Conservation (phyloP, 1,284 basidiomycete genomes). For the Schizophyllum commune region DNA sequence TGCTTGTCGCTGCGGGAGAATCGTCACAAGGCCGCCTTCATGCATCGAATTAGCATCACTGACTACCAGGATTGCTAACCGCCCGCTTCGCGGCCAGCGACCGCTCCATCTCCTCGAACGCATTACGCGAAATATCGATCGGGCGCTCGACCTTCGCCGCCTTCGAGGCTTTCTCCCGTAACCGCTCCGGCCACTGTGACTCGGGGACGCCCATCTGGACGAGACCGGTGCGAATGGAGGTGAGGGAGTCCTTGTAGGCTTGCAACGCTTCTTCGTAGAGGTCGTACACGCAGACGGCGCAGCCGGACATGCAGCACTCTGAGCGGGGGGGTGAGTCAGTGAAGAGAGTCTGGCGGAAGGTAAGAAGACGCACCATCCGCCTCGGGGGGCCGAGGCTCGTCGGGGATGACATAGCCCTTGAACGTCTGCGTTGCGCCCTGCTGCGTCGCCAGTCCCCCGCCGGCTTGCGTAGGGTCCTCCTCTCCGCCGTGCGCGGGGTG, state of each 20-base stretch:
- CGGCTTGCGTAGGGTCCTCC: background rate
- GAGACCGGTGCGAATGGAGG: slow-evolving; percentile 44
- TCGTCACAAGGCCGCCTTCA: background rate
- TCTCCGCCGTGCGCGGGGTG: too few relatives aligned
- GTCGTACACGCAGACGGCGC: slow-evolving; percentile 84
- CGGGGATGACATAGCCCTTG: slow-evolving; percentile 50
- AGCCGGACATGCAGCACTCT: slow-evolving; percentile 94
- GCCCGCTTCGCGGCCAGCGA: slow-evolving; percentile 38
- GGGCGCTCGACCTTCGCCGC: slow-evolving; percentile 10
- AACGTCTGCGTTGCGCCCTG: slow-evolving; percentile 27
- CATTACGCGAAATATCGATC: slow-evolving; percentile 34
- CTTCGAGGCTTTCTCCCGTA: slow-evolving; percentile 1
- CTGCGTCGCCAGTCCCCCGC: background rate
- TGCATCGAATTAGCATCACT: background rate
- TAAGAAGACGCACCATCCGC: slow-evolving; percentile 63
- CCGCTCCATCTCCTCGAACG: slow-evolving; percentile 64
- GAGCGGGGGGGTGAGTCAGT: background rate
- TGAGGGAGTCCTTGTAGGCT: slow-evolving; percentile 54
- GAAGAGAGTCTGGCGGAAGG: too few relatives aligned
- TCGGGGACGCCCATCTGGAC: slow-evolving; percentile 41
- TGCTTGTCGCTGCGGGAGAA: too few relatives aligned
- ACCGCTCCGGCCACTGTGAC: slow-evolving; percentile 52
- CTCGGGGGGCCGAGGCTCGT: slow-evolving; percentile 49
- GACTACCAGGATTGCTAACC: background rate
- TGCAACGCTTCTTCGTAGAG: slow-evolving; percentile 73